Evolutionary conservation across 169 alveolate species (phyloP), one percentile per base, ranked within the genome.

Genomic region (Miamiensis avidus): DNA sequence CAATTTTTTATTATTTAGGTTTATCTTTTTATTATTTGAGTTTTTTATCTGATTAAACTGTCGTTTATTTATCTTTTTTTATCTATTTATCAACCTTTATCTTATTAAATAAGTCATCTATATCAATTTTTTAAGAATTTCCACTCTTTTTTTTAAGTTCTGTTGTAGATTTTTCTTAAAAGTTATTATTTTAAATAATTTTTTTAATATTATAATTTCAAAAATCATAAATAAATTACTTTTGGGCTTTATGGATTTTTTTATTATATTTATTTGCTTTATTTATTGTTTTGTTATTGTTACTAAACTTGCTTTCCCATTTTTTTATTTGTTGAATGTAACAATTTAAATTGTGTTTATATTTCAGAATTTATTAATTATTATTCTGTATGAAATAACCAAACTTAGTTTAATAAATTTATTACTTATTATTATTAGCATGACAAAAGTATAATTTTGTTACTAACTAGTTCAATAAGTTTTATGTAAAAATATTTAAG

Each of bases 21-120:
- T 79, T 29, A 64, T 77, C 25, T 79, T 34, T 34, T 34, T 65
- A 34, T 31, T 49, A 26, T 79, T 64, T 34, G 30, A 49, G 4
- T 49, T 49, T 11, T 49, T 65, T 79, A 25, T 79, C 74, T 29
- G 29, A 15, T 64, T 79, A 28, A 26, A 29, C 26, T 65, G 34
- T 49, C 64, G 34, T 72, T 32, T 79, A 64, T 34, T 79, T 28
- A 1, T n/a, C 31, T 64, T 79, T 79, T 29, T 64, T 79, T 49
- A 34, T 34, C 25, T 79, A 49, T 79, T 79, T 11, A 0, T 75
- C 25, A 1, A 34, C 65, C 64, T 82, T 49, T 29, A 69, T 25
- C 30, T 69, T 69, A 0, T 32, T 25, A 32, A 82, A 82, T 31
- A 82, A 73, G 72, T 72, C 86, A 69, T 82, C 79, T 1, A 72